Base-by-base conservation (phyloP, 1,139 yeast species). In the Yamadazyma mexicana region DNA sequence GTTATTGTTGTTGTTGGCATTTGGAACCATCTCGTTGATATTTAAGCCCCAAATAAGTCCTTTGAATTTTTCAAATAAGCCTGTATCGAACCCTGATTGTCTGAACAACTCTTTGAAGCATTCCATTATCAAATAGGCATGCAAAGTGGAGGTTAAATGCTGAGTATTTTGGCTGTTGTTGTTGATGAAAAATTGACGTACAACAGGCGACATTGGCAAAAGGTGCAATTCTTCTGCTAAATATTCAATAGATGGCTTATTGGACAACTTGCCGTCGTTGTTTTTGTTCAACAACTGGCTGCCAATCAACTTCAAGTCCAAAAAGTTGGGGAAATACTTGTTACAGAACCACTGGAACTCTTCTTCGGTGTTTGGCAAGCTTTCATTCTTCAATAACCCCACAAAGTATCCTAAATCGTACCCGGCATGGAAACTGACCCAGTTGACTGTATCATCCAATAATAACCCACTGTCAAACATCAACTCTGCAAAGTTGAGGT, bases 351-450 rank as follows among this genome's bases (percentile, higher is more conserved):
- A 73, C 48, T 83, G 74, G 55, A 88, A 92, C 33, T 85, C 96
- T 31, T 79, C 76, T 57, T 87, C 94, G 50, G 83, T 88, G 17
- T 77, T 79, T 1, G 98, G 98, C 69, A 92, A 84, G 37, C 74
- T 69, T 43, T 79, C 77, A 60, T 88, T 87, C 50, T 84, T 79
- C 59, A 92, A 72, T 47, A 89, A 71, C 40, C 95, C 81, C 29
- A 89, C 68, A 47, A 92, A 70, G 60, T 91, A 91, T 1, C 98
- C 98, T 58, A 91, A 77, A 62, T 92, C 98, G 62, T 92, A 92
- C 12, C 98, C 98, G 1, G 89, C 84, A 60, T 92, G 98, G 64
- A 84, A 92, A 46, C 96, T 85, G 40, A 89, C 74, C 98, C 98
- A 92, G 42, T 83, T 80, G 38, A 87, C 78, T 24, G 81, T 73